Evolutionary conservation across 2,329 filamentous ascomycete genomes (phyloP), one percentile per base, ranked within the genome.

Genomic region (Hypoxylon sp.): DNA sequence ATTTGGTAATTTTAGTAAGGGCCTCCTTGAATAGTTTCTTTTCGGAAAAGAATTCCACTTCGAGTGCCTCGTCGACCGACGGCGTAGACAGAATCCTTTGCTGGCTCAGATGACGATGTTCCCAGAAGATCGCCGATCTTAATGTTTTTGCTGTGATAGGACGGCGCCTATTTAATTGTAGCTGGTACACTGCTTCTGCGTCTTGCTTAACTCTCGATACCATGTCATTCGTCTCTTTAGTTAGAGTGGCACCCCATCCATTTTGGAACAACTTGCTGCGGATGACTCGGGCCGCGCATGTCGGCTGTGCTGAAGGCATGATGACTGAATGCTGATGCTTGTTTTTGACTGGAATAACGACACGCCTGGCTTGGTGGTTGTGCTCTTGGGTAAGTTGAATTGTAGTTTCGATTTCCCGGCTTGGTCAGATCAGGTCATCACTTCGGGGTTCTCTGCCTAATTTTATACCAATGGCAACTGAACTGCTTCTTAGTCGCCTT

Each of bases 101-200:
- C 4, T 71, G 31, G 2, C 3, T 2, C 2, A 75, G 54, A 21
- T 73, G 69, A 13, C 71, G 63, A 27, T 72, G 74, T 54, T 76
- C 75, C 74, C 74, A 76, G 55, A 76, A 75, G 5, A 77, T 10
- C 2, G 68, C 74, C 3, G 74, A 66, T 2, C 71, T 62, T 0
- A 77, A 48, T 4, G 68, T 70, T 7, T 58, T 53, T 0, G 57
- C 5, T 1, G 70, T 65, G 1, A 77, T 62, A 2, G 71, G 61
- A 1, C 66, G 60, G 1, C 69, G 53, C n/a, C 71, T 62, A 0
- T 61, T 32, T 0, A 72, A 39, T 32, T 77, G 73, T 8, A 76
- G 50, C 53, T 67, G 67, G 37, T 73, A 73, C 70, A 72, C 72
- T 6, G 65, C 70, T 17, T 63, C 64, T 0, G 72, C 73, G 1